These are phyloP conservation scores for Lindgomyces ingoldianus DNA, from an alignment of 495 filamentous ascomycete genomes.

Conservation along the genomic window DNA sequence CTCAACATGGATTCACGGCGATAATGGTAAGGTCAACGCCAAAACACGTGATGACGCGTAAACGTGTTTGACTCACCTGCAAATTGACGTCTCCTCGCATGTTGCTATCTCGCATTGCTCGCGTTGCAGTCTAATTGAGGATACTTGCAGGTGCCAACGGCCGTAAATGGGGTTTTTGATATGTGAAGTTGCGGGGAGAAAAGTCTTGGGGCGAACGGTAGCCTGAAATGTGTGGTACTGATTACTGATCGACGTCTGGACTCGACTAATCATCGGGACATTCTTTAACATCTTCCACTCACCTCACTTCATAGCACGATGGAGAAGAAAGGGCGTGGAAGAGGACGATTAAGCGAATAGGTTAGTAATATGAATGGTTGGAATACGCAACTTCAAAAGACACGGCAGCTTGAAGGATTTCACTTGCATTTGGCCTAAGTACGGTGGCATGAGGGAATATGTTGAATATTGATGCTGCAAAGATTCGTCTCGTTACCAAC, in stretches of 20 bases:
- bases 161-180: neutral
- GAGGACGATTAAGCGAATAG: no score
- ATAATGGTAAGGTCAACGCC: neutral
- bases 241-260: neutral
- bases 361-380: no score
- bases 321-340: no score
- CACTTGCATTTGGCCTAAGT: no score
- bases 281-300: no score
- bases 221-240: neutral
- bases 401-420: no score
- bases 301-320: no score
- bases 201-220: neutral
- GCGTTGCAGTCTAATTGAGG: neutral
- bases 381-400: no score
- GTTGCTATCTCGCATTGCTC: neutral
- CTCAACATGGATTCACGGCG: neutral
- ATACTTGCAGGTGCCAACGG: neutral
- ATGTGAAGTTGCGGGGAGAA: neutral
- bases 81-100: neutral
- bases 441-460: no score
- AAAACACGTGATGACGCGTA: neutral
- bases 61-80: neutral
- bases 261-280: no score
- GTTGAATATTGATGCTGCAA: no score
- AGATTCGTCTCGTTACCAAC: no score